phyloP scores from a whole-genome alignment of 2,329 filamentous ascomycete species.

The Alternaria alternata region DNA sequence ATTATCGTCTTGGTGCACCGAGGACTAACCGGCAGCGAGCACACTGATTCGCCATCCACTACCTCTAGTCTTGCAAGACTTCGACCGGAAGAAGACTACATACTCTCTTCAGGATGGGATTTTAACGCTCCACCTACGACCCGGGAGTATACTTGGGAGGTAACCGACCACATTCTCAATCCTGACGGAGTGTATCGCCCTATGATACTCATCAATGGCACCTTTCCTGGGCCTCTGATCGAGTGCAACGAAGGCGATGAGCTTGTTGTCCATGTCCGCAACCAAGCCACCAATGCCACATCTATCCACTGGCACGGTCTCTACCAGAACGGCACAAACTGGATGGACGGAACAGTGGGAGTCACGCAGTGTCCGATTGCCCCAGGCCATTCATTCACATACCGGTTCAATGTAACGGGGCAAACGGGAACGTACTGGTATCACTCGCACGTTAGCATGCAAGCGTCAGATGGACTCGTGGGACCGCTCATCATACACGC shows the following conservation, averaged over 20 bases:
- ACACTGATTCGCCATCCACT: not conserved
- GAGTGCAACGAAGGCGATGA: constrained; percentile 69
- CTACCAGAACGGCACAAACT: constrained; percentile 56
- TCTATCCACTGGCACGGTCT: constrained; percentile 70
- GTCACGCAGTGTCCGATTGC: constrained; percentile 64
- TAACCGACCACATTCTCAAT: constrained; percentile 65
- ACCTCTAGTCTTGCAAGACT: constrained; percentile 16
- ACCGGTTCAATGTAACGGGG: constrained; percentile 47
- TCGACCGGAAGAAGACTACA: constrained; percentile 51
- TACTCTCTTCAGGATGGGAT: constrained; percentile 66
- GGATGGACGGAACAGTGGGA: constrained; percentile 65
- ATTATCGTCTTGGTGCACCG: not conserved
- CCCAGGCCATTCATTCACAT: constrained; percentile 52
- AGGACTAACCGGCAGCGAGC: not conserved
- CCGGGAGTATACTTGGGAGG: constrained; percentile 68
- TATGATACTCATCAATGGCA: constrained; percentile 53
- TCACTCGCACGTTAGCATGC: constrained; percentile 51
- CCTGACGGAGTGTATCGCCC: constrained; percentile 61
- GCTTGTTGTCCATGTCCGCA: constrained; percentile 69
- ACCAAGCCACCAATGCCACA: constrained; percentile 64
- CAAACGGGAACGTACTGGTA: constrained; percentile 47
- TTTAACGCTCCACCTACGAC: constrained; percentile 58
- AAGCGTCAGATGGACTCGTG: constrained; percentile 54
- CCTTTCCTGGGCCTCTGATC: constrained; percentile 52
- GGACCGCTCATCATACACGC: constrained; percentile 50